Base-by-base conservation (phyloP, 129 eudicot species). In the Rutidosis leptorrhynchoides region DNA sequence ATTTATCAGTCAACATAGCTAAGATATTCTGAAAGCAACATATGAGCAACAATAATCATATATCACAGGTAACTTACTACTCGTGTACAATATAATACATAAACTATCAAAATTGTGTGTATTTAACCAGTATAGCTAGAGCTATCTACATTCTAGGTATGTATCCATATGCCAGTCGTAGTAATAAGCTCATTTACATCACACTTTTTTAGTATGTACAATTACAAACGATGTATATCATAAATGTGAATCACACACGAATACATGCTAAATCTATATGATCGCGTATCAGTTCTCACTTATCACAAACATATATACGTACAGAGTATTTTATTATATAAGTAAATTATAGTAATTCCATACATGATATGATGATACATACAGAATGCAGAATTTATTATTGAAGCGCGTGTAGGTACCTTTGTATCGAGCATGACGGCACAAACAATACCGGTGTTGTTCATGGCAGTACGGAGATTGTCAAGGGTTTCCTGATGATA, bases 401-500 rank as follows among this genome's bases (percentile, higher is more conserved):
- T 21, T 51, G 60, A 20, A 33, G 24, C 21, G 23, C 1, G 55
- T 3, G 24, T n/a, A 69, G 68, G 27, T 77, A 77, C 81, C 58
- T 77, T 77, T 26, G 81, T 77, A 77, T 71, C 81, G 7, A 77
- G 77, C 81, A 77, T 77, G 15, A 77, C 81, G 0, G 77, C 81
- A 35, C 77, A 71, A 21, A 28, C 63, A 8, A 77, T 77, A 19
- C 81, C 72, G 64, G 81, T 77, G 43, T 77, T 77, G 0, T 56
- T 30, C 81, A 70, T 71, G 45, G 81, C 81, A 10, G 46, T 46
- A 43, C 64, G 81, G n/a, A 77, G 81, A 11, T 77, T 77, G 4
- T 77, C 81, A 1, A 77, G 81, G 20, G 81, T 77, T 65, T 77
- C 81, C 73, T 77, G 77, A 64, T 77, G 81, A 53, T 77, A 77